Evolutionary conservation across 1,284 basidiomycete genomes (phyloP).

Genomic region (Lentinus polychrous): DNA sequence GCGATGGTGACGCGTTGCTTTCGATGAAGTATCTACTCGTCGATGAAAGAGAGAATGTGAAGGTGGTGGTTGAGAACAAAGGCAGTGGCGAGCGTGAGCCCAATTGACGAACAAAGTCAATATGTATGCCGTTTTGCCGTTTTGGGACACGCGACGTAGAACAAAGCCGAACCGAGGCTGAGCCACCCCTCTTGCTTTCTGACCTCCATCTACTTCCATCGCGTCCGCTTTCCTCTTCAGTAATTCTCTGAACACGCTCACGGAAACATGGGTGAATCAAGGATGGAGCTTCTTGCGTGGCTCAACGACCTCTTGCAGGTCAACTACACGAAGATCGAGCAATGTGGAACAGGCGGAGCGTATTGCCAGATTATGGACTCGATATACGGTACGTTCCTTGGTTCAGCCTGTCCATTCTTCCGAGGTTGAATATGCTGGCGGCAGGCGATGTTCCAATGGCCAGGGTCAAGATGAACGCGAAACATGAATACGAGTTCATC

Average conservation of each 20-base stretch:
- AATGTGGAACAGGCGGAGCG: slow-evolving; percentile 86
- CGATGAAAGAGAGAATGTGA: neutral
- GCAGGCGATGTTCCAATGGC: slow-evolving; percentile 81
- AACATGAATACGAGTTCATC: slow-evolving; percentile 94
- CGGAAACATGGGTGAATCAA: slow-evolving; percentile 43
- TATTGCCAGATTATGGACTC: slow-evolving; percentile 94
- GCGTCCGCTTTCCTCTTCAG: neutral
- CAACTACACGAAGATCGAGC: slow-evolving; percentile 92
- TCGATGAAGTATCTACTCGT: too few species aligned
- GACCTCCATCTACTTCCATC: slow-evolving; percentile 1
- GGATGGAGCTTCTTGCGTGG: slow-evolving; percentile 90
- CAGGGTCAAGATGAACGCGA: slow-evolving; percentile 88
- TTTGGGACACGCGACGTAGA: neutral
- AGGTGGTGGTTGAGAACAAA: neutral
- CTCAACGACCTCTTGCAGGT: slow-evolving; percentile 89
- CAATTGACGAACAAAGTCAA: too few species aligned
- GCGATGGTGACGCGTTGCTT: too few species aligned
- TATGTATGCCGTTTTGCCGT: too few species aligned
- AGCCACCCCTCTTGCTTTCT: neutral
- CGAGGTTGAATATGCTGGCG: neutral
- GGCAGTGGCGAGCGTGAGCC: neutral
- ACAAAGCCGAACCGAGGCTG: neutral
- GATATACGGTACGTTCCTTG: slow-evolving; percentile 73
- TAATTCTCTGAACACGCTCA: slow-evolving; percentile 13
- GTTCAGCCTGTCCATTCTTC: neutral